Percentiles rank a stretch among this genome's conserved stretches.
These are phyloP conservation scores for Cercospora citrullina DNA, from an alignment of 2,329 filamentous ascomycete genomes.

Conservation along the genomic window DNA sequence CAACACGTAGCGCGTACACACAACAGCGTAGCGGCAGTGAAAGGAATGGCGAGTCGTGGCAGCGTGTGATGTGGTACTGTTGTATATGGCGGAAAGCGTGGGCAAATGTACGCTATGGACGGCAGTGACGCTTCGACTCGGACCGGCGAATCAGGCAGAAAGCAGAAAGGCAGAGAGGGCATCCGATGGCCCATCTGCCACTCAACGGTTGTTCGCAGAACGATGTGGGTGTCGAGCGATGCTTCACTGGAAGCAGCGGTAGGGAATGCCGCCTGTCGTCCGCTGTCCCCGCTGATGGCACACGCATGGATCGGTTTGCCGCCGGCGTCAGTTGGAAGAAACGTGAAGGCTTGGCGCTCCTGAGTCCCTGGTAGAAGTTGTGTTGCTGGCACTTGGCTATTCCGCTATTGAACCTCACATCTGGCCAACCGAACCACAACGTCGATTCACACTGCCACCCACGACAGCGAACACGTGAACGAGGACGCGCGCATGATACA, in stretches of 20 bases:
- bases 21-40: background rate
- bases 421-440: background rate
- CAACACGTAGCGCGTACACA: background rate
- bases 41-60: background rate
- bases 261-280: background rate
- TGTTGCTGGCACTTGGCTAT: conserved; percentile 6
- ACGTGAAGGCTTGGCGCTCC: background rate
- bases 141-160: background rate
- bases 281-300: background rate
- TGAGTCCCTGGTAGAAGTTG: background rate
- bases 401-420: conserved; percentile 6
- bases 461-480: background rate
- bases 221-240: background rate
- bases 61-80: background rate
- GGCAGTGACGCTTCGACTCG: background rate
- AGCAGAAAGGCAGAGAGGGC: background rate
- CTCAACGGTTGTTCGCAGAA: background rate
- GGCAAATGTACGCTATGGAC: background rate
- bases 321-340: background rate
- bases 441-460: background rate
- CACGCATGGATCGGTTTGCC: background rate
- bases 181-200: background rate
- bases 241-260: background rate
- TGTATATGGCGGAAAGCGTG: background rate
- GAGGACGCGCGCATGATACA: background rate